These are phyloP conservation scores for Sextonia rubra DNA, from an alignment of 164 flowering plant species.

Conservation along the genomic window DNA sequence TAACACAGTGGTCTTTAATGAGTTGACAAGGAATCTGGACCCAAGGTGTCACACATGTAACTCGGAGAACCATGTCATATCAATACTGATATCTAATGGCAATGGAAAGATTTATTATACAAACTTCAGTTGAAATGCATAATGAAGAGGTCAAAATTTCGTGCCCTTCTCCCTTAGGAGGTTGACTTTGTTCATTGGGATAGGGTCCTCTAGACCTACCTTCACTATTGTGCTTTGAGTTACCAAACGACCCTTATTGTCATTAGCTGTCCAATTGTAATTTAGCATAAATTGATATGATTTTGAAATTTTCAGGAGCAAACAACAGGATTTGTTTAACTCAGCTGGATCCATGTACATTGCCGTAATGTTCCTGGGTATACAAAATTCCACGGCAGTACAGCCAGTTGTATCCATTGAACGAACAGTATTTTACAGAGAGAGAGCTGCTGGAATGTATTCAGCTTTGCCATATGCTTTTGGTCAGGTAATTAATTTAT, in stretches of 20 bases:
- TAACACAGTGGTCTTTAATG: not conserved
- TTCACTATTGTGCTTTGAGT: too few relatives aligned
- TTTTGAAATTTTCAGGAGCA: slow-evolving; percentile 15
- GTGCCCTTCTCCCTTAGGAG: not conserved
- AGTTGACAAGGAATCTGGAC: too few relatives aligned
- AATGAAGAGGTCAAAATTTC: not conserved
- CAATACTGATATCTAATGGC: too few relatives aligned
- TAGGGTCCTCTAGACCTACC: too few relatives aligned
- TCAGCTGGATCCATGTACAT: slow-evolving; percentile 28
- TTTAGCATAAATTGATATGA: not conserved
- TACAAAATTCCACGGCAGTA: slow-evolving; percentile 24
- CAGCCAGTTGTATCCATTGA: slow-evolving; percentile 37
- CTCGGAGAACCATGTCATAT: too few relatives aligned
- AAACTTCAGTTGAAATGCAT: too few relatives aligned
- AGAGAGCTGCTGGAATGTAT: slow-evolving; percentile 43
- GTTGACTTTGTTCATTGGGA: not conserved
- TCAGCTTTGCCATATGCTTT: slow-evolving; percentile 37
- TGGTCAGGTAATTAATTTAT: slow-evolving; percentile 21
- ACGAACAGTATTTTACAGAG: slow-evolving; percentile 36
- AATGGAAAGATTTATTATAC: too few relatives aligned
- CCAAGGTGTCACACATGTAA: too few relatives aligned
- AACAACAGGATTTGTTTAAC: slow-evolving; percentile 26
- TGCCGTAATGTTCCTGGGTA: slow-evolving; percentile 27
- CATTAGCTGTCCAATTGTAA: too few relatives aligned
- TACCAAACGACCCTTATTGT: too few relatives aligned